phyloP scores from a whole-genome alignment of 495 filamentous ascomycete species.

The Terfezia claveryi region DNA sequence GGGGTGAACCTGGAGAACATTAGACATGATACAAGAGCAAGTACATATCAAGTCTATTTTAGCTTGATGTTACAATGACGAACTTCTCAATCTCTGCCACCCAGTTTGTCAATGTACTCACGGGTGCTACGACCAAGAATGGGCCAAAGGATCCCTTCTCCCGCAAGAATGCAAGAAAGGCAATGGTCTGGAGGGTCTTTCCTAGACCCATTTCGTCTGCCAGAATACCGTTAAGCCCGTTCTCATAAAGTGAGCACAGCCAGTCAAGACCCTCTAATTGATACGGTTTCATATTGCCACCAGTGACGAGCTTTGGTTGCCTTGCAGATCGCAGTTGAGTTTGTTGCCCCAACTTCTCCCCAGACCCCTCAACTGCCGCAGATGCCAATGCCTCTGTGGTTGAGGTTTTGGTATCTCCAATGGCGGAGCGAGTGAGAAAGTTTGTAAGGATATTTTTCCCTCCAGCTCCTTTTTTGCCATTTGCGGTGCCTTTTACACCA shows the following conservation, averaged over 20 bases:
- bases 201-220: constrained; percentile 96
- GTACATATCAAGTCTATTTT: neutral
- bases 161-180: constrained; percentile 68
- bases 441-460: neutral
- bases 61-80: neutral
- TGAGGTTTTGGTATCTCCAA: neutral
- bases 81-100: constrained; percentile 61
- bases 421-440: neutral
- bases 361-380: neutral
- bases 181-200: constrained; percentile 88
- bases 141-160: constrained; percentile 73
- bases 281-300: constrained; percentile 81
- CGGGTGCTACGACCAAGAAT: constrained; percentile 69
- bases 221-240: constrained; percentile 82
- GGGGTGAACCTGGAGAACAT: constrained; percentile 45
- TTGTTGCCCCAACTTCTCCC: constrained; percentile 42
- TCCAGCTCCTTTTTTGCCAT: neutral
- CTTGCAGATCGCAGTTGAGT: constrained; percentile 49
- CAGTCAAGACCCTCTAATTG: constrained; percentile 88
- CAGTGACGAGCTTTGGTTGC: constrained; percentile 65
- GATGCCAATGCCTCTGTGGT: neutral
- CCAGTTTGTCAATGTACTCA: constrained; percentile 91
- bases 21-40: neutral
- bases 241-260: constrained; percentile 70
- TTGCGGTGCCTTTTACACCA: neutral